Evolutionary conservation across 2,329 filamentous ascomycete species (phyloP), one percentile per base, ranked within the genome.

Genomic region (Fusarium sp.): DNA sequence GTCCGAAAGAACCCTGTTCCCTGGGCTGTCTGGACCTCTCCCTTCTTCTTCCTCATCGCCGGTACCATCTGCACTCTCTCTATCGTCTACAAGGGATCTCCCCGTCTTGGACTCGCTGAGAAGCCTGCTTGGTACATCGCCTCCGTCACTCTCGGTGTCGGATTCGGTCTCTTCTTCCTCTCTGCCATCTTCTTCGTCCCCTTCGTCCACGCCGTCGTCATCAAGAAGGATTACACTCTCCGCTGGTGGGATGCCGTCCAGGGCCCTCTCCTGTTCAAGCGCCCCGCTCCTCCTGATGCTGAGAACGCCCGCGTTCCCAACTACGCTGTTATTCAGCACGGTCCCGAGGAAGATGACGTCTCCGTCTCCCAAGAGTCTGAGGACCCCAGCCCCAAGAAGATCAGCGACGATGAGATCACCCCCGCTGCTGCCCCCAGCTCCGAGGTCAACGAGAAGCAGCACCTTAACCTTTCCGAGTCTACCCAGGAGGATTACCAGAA

Each of bases 41-140:
- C 93, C 15, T 90, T 93, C 83, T 95, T 91, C 85, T 95, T 95
- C 87, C 89, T 94, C 63, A 89, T 95, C 67, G 92, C 93, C 63
- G 91, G 87, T 63, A 93, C 91, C 66, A 84, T 95, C 78, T 94
- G 92, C 84, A 93, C 92, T 0, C 86, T 95, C 10, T 94, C 91
- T 48, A 90, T 95, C 77, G 92, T 95, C 75, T 94, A 94, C 88
- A 94, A 95, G 87, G 93, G 93, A 38, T 94, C 92, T 15, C 92
- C 93, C 31, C 68, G 74, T 26, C 73, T 79, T 5, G 73, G 75
- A 18, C 76, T 79, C 13, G 24, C 64, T 31, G 49, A 66, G 22
- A 92, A 91, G 85, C 91, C 92, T 4, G 81, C 82, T 14, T 91
- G 88, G 87, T 94, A 89, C 79, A 89, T 94, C 69, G 91, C 87